phyloP scores from a whole-genome alignment of 371 early-diverging fungal species.

The Batkoa obscura region DNA sequence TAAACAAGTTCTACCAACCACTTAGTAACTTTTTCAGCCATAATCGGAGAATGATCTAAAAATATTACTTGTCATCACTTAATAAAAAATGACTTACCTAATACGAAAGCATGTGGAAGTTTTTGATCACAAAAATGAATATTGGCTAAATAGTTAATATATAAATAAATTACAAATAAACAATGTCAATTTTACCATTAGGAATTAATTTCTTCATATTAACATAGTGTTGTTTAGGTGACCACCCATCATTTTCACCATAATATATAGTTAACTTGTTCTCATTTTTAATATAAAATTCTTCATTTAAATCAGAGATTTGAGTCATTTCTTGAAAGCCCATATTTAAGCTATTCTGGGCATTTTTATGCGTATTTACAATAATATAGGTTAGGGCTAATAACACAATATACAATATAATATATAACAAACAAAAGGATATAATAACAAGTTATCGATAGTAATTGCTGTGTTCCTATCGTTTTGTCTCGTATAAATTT shows the following conservation, averaged over 20 bases:
- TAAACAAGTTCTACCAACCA: no score
- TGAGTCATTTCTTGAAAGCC: background rate
- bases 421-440: slow-evolving; percentile 3
- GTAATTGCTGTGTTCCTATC: background rate
- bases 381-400: background rate
- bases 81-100: background rate
- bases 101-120: slow-evolving; percentile 5
- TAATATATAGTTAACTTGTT: slow-evolving; percentile 5
- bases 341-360: background rate
- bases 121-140: background rate
- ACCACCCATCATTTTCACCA: background rate
- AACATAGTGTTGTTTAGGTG: background rate
- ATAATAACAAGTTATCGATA: background rate
- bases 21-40: background rate
- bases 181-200: background rate
- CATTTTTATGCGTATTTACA: background rate
- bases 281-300: background rate
- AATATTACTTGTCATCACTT: background rate
- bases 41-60: background rate
- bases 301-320: background rate
- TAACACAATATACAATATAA: background rate
- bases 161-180: background rate
- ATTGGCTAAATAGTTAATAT: background rate
- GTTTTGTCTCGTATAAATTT: background rate
- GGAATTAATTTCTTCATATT: background rate